These are phyloP conservation scores for Paraphoma chrysanthemicola DNA, from an alignment of 2,329 filamentous ascomycete genomes.

Conservation along the genomic window DNA sequence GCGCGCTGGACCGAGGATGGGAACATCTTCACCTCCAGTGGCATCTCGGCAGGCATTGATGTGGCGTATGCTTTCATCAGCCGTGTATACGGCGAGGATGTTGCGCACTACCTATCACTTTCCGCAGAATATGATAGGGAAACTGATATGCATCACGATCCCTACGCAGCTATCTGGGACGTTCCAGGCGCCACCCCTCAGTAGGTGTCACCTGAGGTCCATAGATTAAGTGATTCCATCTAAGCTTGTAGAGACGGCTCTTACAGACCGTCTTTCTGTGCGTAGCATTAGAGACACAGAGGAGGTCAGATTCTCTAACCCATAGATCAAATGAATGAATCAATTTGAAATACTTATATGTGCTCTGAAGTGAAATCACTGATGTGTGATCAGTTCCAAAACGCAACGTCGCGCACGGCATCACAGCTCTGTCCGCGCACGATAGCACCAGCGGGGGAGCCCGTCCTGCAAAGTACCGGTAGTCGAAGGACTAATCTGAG, in stretches of 20 bases:
- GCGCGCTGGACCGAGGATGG: constrained; percentile 70
- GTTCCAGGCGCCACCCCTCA: not conserved
- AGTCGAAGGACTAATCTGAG: too few relatives aligned
- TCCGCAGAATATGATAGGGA: constrained; percentile 59
- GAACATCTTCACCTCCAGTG: constrained; percentile 70
- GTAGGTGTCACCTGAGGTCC: not conserved
- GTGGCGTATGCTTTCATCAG: constrained; percentile 63
- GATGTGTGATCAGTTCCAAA: too few relatives aligned
- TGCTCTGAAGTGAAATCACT: too few relatives aligned
- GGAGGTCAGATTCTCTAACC: too few relatives aligned
- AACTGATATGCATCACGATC: not conserved
- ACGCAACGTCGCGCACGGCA: too few relatives aligned
- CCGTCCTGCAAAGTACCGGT: too few relatives aligned
- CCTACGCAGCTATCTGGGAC: not conserved
- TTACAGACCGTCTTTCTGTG: not conserved
- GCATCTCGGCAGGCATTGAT: constrained; percentile 69
- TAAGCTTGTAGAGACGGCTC: not conserved
- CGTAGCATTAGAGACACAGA: too few relatives aligned
- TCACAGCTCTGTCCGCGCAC: too few relatives aligned
- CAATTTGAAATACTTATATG: too few relatives aligned
- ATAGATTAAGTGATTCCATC: not conserved
- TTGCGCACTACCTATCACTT: constrained; percentile 57
- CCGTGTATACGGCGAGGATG: constrained; percentile 60
- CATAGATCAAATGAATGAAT: too few relatives aligned
- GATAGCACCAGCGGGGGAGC: too few relatives aligned